Base-by-base conservation (phyloP, 192 early-diverging fungal species). In the Haplosporangium gracile region DNA sequence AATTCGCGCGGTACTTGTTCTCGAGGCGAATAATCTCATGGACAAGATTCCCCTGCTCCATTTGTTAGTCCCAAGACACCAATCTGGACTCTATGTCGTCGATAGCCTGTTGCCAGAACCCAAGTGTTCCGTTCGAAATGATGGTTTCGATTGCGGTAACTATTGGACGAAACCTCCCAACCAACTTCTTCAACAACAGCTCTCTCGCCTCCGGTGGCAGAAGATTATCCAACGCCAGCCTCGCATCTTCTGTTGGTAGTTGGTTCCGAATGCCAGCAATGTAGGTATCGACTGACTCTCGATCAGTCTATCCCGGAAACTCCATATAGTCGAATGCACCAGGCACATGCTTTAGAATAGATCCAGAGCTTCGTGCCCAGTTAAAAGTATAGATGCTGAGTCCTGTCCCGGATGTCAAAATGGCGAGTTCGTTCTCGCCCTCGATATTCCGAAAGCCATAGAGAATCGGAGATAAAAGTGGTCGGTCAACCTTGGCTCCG, bases 381-480 rank as follows among this genome's bases (percentile, higher is more conserved):
- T 51, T 10, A 0, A 77, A 68, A 0, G 76, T 77, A 26, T 77
- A 49, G 42, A 77, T 70, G 13, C 42, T 49, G 43, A 77, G 65
- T 36, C 76, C 65, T 51, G 63, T 77, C 1, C 76, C 76, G 20
- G 42, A 77, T 7, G 65, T 69, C 6, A n/a, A n/a, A n/a, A 77
- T 24, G 4, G 38, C 3, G 43, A 29, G 10, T 75, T 81, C 4
- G 22, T 49, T 75, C n/a, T n/a, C n/a, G n/a, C n/a, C n/a, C n/a
- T n/a, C n/a, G n/a, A n/a, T n/a, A n/a, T n/a, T n/a, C n/a, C 79
- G 72, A 74, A 75, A 75, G 0, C 26, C 79, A 4, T 34, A 45
- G 3, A 81, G 39, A 16, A 82, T 77, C 39, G 81, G 75, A n/a
- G 74, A 82, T 6, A 82, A 70, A 5, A 82, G 51, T 1, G 76